phyloP scores from a whole-genome alignment of 495 filamentous ascomycete species.

The Aspergillus cavernicola region DNA sequence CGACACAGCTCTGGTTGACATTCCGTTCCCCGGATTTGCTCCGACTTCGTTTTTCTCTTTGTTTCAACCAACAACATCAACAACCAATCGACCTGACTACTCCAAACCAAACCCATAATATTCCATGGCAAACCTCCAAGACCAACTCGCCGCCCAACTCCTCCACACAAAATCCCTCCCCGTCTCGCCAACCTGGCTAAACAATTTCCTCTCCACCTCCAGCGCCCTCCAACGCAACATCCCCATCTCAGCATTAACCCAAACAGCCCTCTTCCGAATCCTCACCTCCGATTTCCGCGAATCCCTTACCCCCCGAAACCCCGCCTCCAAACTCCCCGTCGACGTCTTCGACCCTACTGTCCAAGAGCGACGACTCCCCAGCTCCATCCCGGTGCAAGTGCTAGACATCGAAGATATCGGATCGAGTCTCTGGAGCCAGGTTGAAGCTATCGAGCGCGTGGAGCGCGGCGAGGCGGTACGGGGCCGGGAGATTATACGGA shows the following conservation, averaged over 20 bases:
- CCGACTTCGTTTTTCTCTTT: background rate
- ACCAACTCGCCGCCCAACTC: constrained; percentile 44
- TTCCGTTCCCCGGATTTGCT: constrained; percentile 13
- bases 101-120: background rate
- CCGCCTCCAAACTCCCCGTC: constrained; percentile 54
- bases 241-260: constrained; percentile 66
- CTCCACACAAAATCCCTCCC: constrained; percentile 39
- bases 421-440: constrained; percentile 73
- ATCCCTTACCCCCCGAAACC: constrained; percentile 44
- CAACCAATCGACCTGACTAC: background rate
- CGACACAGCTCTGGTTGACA: background rate
- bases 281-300: constrained; percentile 71
- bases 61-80: background rate
- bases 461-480: constrained; percentile 79
- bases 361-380: constrained; percentile 50
- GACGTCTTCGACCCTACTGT: constrained; percentile 49
- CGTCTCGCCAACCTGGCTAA: constrained; percentile 42
- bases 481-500: constrained; percentile 78
- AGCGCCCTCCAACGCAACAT: constrained; percentile 56
- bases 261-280: constrained; percentile 78
- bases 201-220: constrained; percentile 35
- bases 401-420: constrained; percentile 80
- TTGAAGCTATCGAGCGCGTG: constrained; percentile 78
- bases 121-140: constrained; percentile 38
- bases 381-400: constrained; percentile 72